Conservation (phyloP, 495 filamentous ascomycete genomes). For the Penicillium alfredii region DNA sequence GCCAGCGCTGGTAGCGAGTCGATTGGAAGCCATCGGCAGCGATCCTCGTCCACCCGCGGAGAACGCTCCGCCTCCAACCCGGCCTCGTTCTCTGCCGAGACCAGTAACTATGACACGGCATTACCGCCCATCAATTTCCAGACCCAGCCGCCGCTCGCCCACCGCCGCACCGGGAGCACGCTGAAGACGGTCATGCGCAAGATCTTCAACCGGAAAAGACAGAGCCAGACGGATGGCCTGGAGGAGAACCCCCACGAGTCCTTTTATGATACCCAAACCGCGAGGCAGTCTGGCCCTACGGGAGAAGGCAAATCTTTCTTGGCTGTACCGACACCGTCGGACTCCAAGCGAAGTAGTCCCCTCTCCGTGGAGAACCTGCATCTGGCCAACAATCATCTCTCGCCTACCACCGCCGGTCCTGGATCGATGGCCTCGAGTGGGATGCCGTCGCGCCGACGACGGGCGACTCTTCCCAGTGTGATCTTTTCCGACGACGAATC, state of each 20-base stretch:
- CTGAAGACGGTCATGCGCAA: constrained; percentile 45
- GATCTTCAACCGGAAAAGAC: constrained; percentile 40
- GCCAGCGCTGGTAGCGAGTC: constrained; percentile 22
- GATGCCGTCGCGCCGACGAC: constrained; percentile 25
- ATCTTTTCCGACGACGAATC: constrained; percentile 40
- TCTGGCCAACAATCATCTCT: constrained; percentile 18
- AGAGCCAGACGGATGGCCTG: constrained; percentile 32
- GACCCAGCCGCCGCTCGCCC: constrained; percentile 14
- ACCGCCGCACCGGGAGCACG: constrained; percentile 41
- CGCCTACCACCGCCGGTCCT: constrained; percentile 19
- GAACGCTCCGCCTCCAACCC: constrained; percentile 18
- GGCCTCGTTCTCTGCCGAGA: constrained; percentile 13
- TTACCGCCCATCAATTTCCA: constrained; percentile 24
- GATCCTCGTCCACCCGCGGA: constrained; percentile 11
- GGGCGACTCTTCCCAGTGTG: constrained; percentile 42
- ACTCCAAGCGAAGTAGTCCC: constrained; percentile 24
- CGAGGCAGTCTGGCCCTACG: constrained; percentile 2
- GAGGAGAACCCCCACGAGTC: constrained; percentile 23
- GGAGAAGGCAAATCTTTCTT: constrained; percentile 11
- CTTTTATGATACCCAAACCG: constrained; percentile 2
- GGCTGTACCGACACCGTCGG: constrained; percentile 20
- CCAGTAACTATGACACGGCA: constrained; percentile 21
- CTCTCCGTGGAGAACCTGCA: constrained; percentile 19
- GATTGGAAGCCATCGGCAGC: constrained; percentile 7
- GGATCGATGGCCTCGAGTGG: constrained; percentile 18